phyloP scores from a whole-genome alignment of 2,329 filamentous ascomycete genomes.

The Monosporascus sp. region DNA sequence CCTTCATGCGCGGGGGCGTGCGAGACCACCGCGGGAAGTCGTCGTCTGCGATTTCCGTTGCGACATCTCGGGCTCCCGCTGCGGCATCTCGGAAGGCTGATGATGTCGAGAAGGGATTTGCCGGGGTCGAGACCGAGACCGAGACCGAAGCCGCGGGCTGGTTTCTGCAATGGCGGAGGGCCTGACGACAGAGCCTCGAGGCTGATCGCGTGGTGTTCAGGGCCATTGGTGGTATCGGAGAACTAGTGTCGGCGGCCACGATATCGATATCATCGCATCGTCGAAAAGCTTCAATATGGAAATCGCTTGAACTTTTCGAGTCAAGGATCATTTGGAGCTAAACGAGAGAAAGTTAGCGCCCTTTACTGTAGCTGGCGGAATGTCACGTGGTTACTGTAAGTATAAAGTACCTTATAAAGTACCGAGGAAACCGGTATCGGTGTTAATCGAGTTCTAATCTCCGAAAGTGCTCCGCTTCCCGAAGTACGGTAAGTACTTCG shows the following conservation, averaged over 20 bases:
- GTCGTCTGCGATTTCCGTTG: constrained; percentile 5
- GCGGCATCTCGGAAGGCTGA: constrained; percentile 6
- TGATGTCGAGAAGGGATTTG: constrained; percentile 18
- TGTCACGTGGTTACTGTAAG: not conserved
- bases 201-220: constrained; percentile 29
- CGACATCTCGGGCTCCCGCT: not conserved
- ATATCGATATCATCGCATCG: not conserved
- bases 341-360: not conserved
- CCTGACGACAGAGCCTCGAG: constrained; percentile 28
- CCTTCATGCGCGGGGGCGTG: constrained; percentile 66
- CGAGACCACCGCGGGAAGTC: constrained; percentile 61
- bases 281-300: not conserved
- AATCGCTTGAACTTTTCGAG: not conserved
- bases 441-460: not conserved
- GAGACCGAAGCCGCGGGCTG: constrained; percentile 7
- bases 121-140: no score
- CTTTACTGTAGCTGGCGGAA: rapidly evolving
- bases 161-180: constrained; percentile 23
- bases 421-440: not conserved
- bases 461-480: not conserved
- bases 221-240: constrained; percentile 24
- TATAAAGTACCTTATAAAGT: not conserved
- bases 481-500: not conserved
- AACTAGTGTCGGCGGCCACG: not conserved
- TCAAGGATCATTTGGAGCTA: not conserved